Evolutionary conservation across 2,329 filamentous ascomycete genomes (phyloP).

Genomic region (Cladophialophora bantiana): DNA sequence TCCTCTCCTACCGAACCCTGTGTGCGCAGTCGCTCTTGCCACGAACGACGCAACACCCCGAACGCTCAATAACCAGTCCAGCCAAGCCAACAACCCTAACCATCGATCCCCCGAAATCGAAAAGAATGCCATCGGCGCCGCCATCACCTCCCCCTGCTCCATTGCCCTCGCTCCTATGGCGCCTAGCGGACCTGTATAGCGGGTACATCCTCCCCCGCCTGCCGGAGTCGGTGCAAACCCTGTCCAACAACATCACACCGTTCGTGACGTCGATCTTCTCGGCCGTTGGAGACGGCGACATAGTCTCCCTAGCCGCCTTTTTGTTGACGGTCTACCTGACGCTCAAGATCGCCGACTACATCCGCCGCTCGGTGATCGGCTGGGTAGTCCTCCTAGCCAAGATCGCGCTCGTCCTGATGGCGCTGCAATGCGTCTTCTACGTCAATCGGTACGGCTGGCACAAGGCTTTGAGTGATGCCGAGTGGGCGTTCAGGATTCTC

Average conservation of each 20-base stretch:
- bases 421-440: constrained; percentile 36
- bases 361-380: constrained; percentile 38
- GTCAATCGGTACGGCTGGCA: constrained; percentile 36
- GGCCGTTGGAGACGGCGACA: constrained; percentile 29
- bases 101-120: background rate
- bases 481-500: constrained; percentile 32
- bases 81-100: background rate
- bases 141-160: constrained; percentile 6
- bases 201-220: constrained; percentile 41
- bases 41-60: background rate
- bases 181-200: constrained; percentile 40
- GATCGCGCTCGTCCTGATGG: constrained; percentile 30
- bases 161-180: constrained; percentile 35
- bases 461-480: constrained; percentile 33
- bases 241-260: constrained; percentile 34
- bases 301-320: constrained; percentile 36
- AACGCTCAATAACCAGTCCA: background rate
- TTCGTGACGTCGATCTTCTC: constrained; percentile 47
- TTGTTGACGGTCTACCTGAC: constrained; percentile 35
- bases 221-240: constrained; percentile 35
- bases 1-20: too few species aligned
- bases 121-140: constrained; percentile 4
- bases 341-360: constrained; percentile 37
- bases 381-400: constrained; percentile 38
- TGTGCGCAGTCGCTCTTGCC: background rate